Evolutionary conservation across 345 rosid genomes (phyloP), one percentile per base, ranked within the genome.

Genomic region (Brassica juncea): DNA sequence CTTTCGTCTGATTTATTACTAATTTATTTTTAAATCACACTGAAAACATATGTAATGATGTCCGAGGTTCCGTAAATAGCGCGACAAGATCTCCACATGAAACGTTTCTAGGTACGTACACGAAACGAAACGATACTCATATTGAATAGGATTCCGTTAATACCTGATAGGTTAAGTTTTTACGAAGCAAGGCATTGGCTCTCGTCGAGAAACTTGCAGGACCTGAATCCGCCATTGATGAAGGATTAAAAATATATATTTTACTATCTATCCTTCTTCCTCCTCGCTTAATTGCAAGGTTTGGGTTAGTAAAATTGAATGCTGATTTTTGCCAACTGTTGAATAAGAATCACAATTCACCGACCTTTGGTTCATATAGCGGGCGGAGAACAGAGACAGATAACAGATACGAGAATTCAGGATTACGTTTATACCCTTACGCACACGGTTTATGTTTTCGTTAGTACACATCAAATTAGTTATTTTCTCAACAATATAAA

Each of bases 71-170:
- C 14, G 4, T 52, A 19, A 31, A 61, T 3, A 49, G 42, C 58
- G 58, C 4, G 5, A 3, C 5, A 47, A 14, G 55, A 49, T 49
- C 57, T 49, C 57, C 66, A 15, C 57, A 75, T 54, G 37, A 25
- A 1, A 59, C n/a, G 31, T 58, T 35, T 71, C 21, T 3, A 64
- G 14, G 7, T 15, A 66, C 52, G 73, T 39, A 68, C 12, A 76
- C 35, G 74, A 68, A 68, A 35, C 32, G 72, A 68, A 68, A 34
- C 57, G 58, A 52, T 5, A 52, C 10, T 47, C 15, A 1, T 47
- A 42, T 42, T 5, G 54, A 44, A 44, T 44, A 49, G 57, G 57
- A 49, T 49, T 49, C 19, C 8, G 57, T 49, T 49, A 4, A 54
- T 54, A 54, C 59, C 59, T 54, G 59, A 16, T 54, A 54, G 25